Base-by-base conservation (phyloP, 2,329 filamentous ascomycete genomes). In the Scytalidium sp. region DNA sequence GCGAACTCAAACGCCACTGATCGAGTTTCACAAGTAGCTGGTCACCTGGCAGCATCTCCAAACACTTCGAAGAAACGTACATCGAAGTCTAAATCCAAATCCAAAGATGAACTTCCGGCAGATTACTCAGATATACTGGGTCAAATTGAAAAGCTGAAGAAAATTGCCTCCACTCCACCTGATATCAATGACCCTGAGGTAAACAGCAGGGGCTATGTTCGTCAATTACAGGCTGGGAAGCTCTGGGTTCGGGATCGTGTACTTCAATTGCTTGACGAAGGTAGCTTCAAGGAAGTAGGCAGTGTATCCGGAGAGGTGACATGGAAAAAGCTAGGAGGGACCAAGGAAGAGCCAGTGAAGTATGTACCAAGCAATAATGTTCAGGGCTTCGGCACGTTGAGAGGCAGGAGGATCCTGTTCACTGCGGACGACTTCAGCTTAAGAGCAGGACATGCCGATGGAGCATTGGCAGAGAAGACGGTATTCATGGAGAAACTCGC, bases 341-440 rank as follows among this genome's bases (percentile, higher is more conserved):
- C 65, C 0, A 68, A 63, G 41, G 76, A 81, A 51, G 70, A 76
- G 50, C 75, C 79, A 0, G 64, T 69, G 1, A 69, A 70, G 0
- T 85, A 79, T 57, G 68, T 75, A 4, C 82, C 82, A 0, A 80
- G 74, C 50, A 86, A 86, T 54, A 85, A 85, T 58, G 74, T 85
- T 2, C 81, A 85, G 56, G 82, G 79, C 0, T 75, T 78, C 48
- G 80, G 81, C 2, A 70, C 67, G 43, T 59, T 85, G 21, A 64
- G 71, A 19, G 78, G 78, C 0, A 67, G 82, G 36, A 74, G 75
- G 47, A 70, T 85, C 3, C 67, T 84, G 0, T 76, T 85, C 44
- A 85, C 83, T 0, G 81, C 81, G 0, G 82, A 86, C 59, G 83
- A 86, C 60, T 85, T 84, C 55, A 79, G 75, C 2, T 76, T 85